Evolutionary conservation across 108 stramenopile genomes (phyloP).

Genomic region (Skeletonema menzelii): DNA sequence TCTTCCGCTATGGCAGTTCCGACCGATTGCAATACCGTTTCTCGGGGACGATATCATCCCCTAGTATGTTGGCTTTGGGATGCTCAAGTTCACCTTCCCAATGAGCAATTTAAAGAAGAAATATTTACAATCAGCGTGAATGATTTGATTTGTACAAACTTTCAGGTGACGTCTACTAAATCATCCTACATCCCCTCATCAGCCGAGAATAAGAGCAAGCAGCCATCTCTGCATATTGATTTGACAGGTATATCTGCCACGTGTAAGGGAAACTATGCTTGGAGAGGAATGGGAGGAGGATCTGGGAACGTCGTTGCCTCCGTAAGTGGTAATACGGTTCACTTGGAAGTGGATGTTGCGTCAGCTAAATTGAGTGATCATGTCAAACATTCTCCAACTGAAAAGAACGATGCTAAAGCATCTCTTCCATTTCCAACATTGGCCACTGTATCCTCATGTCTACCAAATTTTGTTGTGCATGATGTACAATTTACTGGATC

Average conservation of each 20-base stretch:
- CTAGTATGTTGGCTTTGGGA: conserved; percentile 61
- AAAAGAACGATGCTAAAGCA: not conserved
- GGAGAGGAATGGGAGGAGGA: not conserved
- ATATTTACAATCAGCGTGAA: not conserved
- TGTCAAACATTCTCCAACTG: not conserved
- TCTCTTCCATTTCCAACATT: not conserved
- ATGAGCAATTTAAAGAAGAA: conserved; percentile 40
- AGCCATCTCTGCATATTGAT: not conserved
- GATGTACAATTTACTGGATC: conserved; percentile 67
- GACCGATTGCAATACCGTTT: conserved; percentile 1
- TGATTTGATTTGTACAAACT: not conserved
- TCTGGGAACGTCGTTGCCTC: not conserved
- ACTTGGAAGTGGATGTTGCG: not conserved
- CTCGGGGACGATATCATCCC: conserved; percentile 37
- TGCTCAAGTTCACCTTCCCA: conserved; percentile 46
- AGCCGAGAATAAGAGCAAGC: too few relatives aligned
- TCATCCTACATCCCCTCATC: not conserved
- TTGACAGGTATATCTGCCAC: not conserved
- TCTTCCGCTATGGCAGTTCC: not conserved
- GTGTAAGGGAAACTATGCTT: not conserved
- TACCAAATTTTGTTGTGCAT: conserved; percentile 11
- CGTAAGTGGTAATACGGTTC: not conserved
- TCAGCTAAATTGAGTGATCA: not conserved
- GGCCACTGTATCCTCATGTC: not conserved
- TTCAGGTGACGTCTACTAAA: not conserved